phyloP scores from a whole-genome alignment of 495 filamentous ascomycete species.

The Podospora fimiseda region DNA sequence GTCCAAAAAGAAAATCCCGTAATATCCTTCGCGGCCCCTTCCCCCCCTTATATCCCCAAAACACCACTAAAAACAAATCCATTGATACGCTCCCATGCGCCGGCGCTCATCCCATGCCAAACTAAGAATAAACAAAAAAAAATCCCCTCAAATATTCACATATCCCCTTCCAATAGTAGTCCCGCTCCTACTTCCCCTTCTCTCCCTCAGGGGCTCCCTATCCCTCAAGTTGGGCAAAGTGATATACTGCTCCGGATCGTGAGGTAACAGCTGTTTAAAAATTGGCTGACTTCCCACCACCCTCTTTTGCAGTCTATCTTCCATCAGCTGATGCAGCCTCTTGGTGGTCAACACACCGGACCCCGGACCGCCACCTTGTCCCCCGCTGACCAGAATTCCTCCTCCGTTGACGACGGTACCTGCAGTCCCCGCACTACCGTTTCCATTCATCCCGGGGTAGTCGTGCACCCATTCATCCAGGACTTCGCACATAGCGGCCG shows the following conservation, averaged over 20 bases:
- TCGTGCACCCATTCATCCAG: slow-evolving; percentile 17
- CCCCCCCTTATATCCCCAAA: not conserved
- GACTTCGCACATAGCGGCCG: slow-evolving; percentile 27
- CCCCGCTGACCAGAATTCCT: too few relatives aligned
- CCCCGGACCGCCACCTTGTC: not conserved
- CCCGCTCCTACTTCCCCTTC: not conserved
- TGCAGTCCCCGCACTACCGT: not conserved
- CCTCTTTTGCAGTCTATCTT: slow-evolving; percentile 25
- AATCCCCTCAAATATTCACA: not conserved
- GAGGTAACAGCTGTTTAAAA: slow-evolving; percentile 30
- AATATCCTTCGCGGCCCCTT: too few relatives aligned
- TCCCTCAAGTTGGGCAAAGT: slow-evolving; percentile 23
- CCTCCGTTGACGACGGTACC: too few relatives aligned
- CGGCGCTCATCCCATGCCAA: not conserved
- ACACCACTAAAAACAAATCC: not conserved
- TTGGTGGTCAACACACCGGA: slow-evolving; percentile 21
- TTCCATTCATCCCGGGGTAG: not conserved
- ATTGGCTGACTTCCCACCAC: slow-evolving; percentile 26
- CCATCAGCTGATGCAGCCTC: slow-evolving; percentile 30
- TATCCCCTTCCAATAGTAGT: slow-evolving; percentile 6
- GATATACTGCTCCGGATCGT: slow-evolving; percentile 29
- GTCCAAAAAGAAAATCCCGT: too few relatives aligned
- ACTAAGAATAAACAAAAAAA: not conserved
- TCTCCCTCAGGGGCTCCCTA: not conserved
- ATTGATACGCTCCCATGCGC: not conserved